A percentile compares a stretch with the other conserved stretches of the same genome.
Conservation (phyloP, 164 flowering plant species). For the Tinospora cordifolia region DNA sequence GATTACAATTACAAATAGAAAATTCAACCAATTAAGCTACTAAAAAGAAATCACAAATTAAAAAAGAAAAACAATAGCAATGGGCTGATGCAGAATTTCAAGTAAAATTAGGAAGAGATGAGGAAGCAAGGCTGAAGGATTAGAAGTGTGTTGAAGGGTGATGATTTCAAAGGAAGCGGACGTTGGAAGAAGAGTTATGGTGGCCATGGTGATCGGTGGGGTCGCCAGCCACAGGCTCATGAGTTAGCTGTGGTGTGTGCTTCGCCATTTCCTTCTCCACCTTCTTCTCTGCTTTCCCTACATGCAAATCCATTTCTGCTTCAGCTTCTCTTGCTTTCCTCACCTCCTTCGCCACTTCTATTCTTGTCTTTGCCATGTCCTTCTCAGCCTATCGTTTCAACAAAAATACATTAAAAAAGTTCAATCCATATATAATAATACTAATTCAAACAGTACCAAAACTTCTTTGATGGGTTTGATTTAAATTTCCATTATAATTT, state of each 20-base stretch:
- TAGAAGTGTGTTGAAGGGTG: not conserved
- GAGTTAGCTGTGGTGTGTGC: not conserved
- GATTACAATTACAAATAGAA: no score
- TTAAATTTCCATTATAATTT: no score
- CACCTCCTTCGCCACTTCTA: slow-evolving; percentile 51
- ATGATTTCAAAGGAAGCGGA: not conserved
- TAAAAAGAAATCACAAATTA: no score
- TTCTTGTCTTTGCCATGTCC: slow-evolving; percentile 46
- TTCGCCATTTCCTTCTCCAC: slow-evolving; percentile 7
- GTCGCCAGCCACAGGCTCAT: no score
- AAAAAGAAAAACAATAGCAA: no score
- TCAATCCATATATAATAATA: not conserved
- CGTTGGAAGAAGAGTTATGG: no score
- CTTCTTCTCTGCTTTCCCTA: slow-evolving; percentile 15
- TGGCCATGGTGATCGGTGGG: no score
- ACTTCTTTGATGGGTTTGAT: no score
- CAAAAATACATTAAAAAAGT: not conserved
- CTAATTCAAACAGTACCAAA: not conserved
- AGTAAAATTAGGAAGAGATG: no score
- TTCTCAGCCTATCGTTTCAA: slow-evolving; percentile 37
- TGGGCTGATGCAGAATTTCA: no score
- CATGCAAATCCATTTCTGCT: slow-evolving; percentile 47
- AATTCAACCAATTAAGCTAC: no score
- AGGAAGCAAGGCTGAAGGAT: no score
- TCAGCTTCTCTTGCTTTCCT: slow-evolving; percentile 62